phyloP scores from a whole-genome alignment of 768 basidiomycete genomes.

The Favolaschia claudopus region DNA sequence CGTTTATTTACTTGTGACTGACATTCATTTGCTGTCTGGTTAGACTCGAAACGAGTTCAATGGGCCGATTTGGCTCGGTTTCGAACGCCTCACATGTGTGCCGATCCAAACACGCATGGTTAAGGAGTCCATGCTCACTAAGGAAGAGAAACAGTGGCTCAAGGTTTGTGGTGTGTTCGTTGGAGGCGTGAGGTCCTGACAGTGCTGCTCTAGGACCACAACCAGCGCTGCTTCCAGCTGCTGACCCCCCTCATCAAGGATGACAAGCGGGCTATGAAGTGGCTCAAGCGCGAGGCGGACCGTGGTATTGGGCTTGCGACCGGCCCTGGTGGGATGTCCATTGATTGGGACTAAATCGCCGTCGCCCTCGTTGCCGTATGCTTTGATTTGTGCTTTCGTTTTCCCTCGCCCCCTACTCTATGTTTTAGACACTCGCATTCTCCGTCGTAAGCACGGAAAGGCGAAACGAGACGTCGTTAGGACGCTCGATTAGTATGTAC shows the following conservation, averaged over 20 bases:
- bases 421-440: background rate
- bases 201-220: slow-evolving; percentile 67
- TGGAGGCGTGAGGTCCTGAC: slow-evolving; percentile 1
- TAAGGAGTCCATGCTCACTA: slow-evolving; percentile 81
- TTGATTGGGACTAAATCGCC: slow-evolving; percentile 73
- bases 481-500: slow-evolving; percentile 6
- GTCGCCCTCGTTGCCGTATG: background rate
- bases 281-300: slow-evolving; percentile 80
- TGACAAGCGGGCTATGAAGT: slow-evolving; percentile 82
- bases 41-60: slow-evolving; percentile 78
- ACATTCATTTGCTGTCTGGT: slow-evolving; percentile 1
- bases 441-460: too few relatives aligned
- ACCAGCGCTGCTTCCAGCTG: slow-evolving; percentile 71
- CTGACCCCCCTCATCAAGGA: slow-evolving; percentile 73
- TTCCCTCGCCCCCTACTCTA: background rate
- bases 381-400: background rate
- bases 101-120: slow-evolving; percentile 94
- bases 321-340: slow-evolving; percentile 72
- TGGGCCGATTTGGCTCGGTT: slow-evolving; percentile 84
- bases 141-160: slow-evolving; percentile 88
- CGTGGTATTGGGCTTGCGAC: slow-evolving; percentile 77
- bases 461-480: slow-evolving; percentile 15
- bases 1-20: slow-evolving; percentile 6
- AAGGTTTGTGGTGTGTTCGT: slow-evolving; percentile 52
- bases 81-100: slow-evolving; percentile 92